Conservation (phyloP, 768 basidiomycete genomes). For the Termitomyces sp. region DNA sequence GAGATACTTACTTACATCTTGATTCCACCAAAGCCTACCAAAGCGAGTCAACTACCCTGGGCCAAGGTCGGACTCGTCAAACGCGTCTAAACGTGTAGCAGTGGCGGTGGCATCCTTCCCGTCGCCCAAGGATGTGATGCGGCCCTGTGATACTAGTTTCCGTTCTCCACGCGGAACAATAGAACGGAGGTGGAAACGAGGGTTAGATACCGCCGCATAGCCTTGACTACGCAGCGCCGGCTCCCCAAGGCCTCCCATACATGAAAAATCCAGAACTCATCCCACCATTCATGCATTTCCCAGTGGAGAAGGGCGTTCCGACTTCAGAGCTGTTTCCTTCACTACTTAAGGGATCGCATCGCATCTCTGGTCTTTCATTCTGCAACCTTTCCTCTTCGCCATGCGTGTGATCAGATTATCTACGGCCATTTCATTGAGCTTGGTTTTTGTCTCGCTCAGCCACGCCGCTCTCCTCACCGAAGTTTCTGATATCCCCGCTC, state of each 20-base stretch:
- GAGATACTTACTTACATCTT: background rate
- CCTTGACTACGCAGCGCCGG: background rate
- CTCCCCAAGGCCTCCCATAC: background rate
- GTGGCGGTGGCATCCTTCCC: background rate
- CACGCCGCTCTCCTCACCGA: slow-evolving; percentile 6
- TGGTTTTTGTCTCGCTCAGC: slow-evolving; percentile 4
- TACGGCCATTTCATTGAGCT: background rate
- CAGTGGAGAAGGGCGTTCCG: background rate
- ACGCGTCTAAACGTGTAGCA: background rate
- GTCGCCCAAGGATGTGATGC: background rate
- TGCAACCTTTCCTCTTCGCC: background rate
- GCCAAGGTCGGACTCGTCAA: background rate
- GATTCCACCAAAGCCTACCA: too few relatives aligned
- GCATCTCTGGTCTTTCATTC: background rate
- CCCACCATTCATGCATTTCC: background rate
- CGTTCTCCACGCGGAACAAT: background rate
- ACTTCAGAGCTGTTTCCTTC: background rate
- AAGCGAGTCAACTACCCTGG: background rate
- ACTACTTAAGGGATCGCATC: background rate
- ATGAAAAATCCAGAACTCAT: background rate
- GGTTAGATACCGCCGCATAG: background rate
- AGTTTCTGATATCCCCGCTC: slow-evolving; percentile 9
- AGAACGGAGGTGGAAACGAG: background rate
- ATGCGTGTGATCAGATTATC: slow-evolving; percentile 5
- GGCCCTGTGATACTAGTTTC: background rate